Base-by-base conservation (phyloP, 768 basidiomycete species). In the Hericium rajendrae region DNA sequence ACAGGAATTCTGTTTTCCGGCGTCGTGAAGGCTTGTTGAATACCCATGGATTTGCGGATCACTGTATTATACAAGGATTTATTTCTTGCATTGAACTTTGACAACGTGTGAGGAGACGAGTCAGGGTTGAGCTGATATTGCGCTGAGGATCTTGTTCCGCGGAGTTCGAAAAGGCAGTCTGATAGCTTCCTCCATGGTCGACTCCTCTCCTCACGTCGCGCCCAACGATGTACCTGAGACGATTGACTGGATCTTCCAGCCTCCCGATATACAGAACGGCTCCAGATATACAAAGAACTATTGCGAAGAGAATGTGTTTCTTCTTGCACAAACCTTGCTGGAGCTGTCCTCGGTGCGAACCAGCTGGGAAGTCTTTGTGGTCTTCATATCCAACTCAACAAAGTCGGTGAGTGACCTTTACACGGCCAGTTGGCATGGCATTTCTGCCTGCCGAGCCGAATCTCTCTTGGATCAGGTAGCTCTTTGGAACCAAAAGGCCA, bases 291-390 rank as follows among this genome's bases (percentile, higher is more conserved):
- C 85, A 1, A 72, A 71, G 3, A 78, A 72, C 63, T 88, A 81
- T 58, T 88, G 85, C 69, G 86, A 89, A 72, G 87, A 88, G 67
- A 88, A 88, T 65, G 70, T 86, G 38, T 88, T 86, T 60, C 69
- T 83, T 43, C 74, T 89, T 1, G 76, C 73, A 13, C 68, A 76
- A 49, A 67, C 62, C 4, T 79, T 87, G 62, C 59, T 69, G 11
- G 54, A 64, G 32, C 60, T 67, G 55, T 57, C 66, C 13, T 62
- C 60, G 1, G 64, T 74, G 38, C 59, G 59, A 10, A 62, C 63
- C 4, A 48, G 54, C 15, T 86, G 84, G 82, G 74, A 82, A 26
- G 68, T 74, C 52, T 80, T 71, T 64, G 76, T 72, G 58, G 73
- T 86, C 38, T 83, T 88, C 73, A 77, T 89, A 59, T 88, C 85